phyloP scores from a whole-genome alignment of 1,284 basidiomycete species.

The Coniferiporia weirii region DNA sequence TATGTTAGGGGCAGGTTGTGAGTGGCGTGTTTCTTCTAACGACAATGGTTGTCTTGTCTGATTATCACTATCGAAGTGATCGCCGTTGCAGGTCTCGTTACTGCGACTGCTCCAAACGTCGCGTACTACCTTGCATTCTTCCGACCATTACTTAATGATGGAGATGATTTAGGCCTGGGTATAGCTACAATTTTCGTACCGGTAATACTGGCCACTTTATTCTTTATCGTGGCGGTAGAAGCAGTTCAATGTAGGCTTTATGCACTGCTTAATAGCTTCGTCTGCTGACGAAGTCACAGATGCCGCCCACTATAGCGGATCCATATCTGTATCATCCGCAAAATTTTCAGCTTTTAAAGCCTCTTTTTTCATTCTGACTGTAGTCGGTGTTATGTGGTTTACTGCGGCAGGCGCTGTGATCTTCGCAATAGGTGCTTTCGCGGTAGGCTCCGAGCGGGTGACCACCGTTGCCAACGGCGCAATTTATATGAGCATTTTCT shows the following conservation, averaged over 20 bases:
- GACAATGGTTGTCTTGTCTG: neutral
- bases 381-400: constrained; percentile 56
- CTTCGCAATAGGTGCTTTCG: constrained; percentile 59
- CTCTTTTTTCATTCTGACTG: constrained; percentile 58
- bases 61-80: constrained; percentile 44
- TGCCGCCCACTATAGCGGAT: constrained; percentile 45
- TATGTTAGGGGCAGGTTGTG: constrained; percentile 55
- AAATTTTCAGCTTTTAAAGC: constrained; percentile 61
- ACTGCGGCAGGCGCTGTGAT: constrained; percentile 60
- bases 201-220: constrained; percentile 52
- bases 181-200: constrained; percentile 64
- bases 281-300: constrained; percentile 30
- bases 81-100: constrained; percentile 60
- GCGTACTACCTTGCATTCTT: constrained; percentile 67
- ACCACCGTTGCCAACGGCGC: constrained; percentile 60
- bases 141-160: constrained; percentile 41
- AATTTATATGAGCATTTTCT: constrained; percentile 62
- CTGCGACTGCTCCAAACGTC: constrained; percentile 65
- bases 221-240: constrained; percentile 49
- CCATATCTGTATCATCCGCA: constrained; percentile 56
- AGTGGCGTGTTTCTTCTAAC: constrained; percentile 30
- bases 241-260: constrained; percentile 50
- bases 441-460: constrained; percentile 33
- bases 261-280: neutral
- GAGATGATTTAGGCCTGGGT: constrained; percentile 49